These are phyloP conservation scores for Komagataella mondaviorum DNA, from an alignment of 805 yeast species.

Conservation along the genomic window DNA sequence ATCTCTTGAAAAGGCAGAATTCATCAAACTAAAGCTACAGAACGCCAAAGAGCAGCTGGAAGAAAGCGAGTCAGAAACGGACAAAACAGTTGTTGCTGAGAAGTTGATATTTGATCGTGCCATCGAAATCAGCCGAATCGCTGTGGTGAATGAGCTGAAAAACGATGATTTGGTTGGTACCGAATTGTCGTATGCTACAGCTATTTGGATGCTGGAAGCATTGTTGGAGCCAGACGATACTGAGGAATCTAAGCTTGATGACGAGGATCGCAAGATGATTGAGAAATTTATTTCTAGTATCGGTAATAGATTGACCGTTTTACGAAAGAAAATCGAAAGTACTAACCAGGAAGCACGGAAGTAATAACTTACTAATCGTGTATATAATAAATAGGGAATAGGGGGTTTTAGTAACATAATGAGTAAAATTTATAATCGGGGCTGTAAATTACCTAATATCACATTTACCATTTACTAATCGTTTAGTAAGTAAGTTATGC, in stretches of 20 bases:
- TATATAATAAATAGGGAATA: not conserved
- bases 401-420: not conserved
- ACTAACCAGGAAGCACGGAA: not conserved
- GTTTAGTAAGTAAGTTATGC: not conserved
- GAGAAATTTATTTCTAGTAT: constrained; percentile 75
- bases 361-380: not conserved
- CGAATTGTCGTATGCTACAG: constrained; percentile 79
- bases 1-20: constrained; percentile 79
- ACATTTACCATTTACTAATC: not conserved
- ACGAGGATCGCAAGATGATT: constrained; percentile 62
- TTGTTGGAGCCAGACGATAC: constrained; percentile 38
- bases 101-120: constrained; percentile 87
- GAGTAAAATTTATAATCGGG: not conserved
- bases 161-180: constrained; percentile 66
- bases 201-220: constrained; percentile 93
- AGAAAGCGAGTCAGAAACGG: not conserved
- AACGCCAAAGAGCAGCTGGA: constrained; percentile 28
- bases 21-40: constrained; percentile 41
- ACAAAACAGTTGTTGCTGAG: constrained; percentile 46
- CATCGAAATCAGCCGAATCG: constrained; percentile 79
- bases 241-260: constrained; percentile 38
- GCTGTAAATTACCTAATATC: not conserved
- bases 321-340: constrained; percentile 43
- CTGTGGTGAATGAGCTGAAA: constrained; percentile 78
- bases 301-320: constrained; percentile 61